Conservation (phyloP, 2,329 filamentous ascomycete species). For the Knufia fluminis region DNA sequence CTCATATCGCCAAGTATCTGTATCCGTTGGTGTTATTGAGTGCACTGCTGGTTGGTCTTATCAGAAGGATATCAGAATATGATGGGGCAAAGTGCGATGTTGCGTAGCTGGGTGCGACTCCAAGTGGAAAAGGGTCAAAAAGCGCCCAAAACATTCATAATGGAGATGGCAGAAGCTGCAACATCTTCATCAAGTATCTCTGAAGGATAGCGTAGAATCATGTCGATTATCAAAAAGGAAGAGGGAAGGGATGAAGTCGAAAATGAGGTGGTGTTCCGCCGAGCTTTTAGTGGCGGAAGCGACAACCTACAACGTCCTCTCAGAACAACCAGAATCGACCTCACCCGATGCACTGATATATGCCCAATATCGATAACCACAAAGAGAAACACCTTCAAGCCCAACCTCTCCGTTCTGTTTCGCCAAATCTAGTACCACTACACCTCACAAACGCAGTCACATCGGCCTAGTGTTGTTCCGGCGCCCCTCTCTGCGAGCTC, state of each 20-base stretch:
- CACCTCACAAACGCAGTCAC: neutral
- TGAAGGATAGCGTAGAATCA: neutral
- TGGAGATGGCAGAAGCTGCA: neutral
- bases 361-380: neutral
- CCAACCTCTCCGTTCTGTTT: neutral
- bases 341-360: conserved; percentile 5
- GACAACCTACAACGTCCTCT: conserved; percentile 3
- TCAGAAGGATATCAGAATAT: neutral
- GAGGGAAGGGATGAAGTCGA: conserved; percentile 2
- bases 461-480: conserved; percentile 3
- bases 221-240: neutral
- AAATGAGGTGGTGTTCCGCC: conserved; percentile 4
- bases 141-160: neutral
- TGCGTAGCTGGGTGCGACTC: neutral
- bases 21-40: neutral
- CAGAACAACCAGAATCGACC: neutral
- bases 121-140: neutral
- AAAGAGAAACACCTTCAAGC: neutral
- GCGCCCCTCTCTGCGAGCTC: neutral
- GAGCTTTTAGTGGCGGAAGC: conserved; percentile 10
- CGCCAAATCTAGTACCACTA: neutral
- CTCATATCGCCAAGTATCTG: neutral
- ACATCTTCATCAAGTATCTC: neutral
- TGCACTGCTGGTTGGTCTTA: neutral
- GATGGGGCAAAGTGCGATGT: neutral